These are phyloP conservation scores for Colletotrichum sp. DNA, from an alignment of 2,329 filamentous ascomycete genomes.

Conservation along the genomic window DNA sequence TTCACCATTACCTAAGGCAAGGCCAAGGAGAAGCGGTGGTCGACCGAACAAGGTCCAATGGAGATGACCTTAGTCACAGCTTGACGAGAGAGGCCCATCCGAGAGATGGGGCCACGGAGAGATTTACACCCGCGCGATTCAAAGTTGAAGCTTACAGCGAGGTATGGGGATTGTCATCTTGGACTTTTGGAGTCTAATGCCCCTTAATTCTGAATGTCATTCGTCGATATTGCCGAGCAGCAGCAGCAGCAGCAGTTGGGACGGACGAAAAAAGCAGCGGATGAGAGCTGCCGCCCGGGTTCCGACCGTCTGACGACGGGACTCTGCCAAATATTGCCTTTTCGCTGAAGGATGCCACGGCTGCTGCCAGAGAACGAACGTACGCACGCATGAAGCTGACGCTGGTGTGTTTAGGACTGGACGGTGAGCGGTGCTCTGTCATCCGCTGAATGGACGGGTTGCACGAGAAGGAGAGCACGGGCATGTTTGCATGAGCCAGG, in stretches of 20 bases:
- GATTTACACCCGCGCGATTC: neutral
- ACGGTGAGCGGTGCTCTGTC: constrained; percentile 8
- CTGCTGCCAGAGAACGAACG: neutral
- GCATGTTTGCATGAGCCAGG: constrained; percentile 10
- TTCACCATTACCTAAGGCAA: constrained; percentile 10
- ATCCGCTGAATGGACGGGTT: constrained; percentile 8
- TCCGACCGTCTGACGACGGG: neutral
- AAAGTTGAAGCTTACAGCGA: neutral
- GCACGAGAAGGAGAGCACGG: neutral
- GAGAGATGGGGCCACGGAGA: neutral
- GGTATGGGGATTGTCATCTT: neutral
- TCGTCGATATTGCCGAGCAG: neutral
- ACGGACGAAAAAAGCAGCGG: constrained; percentile 7
- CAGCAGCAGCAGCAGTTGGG: neutral
- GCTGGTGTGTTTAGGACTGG: neutral
- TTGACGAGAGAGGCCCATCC: neutral
- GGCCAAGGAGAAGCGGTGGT: neutral
- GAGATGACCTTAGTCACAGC: constrained; percentile 4
- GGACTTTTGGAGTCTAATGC: neutral
- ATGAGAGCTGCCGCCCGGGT: neutral
- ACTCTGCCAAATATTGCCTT: neutral
- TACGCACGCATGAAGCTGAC: constrained; percentile 12
- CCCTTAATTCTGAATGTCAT: neutral
- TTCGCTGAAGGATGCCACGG: neutral
- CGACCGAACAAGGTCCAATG: neutral